phyloP scores from a whole-genome alignment of 2,329 filamentous ascomycete genomes.

The Xylariomycetidae sp. region DNA sequence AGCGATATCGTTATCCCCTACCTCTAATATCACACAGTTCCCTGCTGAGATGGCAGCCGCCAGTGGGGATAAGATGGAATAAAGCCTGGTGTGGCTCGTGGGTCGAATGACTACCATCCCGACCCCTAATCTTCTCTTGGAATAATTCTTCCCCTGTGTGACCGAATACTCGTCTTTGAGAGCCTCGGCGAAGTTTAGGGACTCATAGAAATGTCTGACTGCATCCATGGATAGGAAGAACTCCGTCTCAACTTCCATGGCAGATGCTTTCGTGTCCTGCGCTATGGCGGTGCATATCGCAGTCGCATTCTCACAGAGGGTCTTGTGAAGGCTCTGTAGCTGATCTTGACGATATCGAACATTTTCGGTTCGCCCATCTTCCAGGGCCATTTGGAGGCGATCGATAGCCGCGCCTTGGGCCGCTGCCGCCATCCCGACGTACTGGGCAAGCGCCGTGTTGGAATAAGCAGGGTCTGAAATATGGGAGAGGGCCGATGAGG shows the following conservation, averaged over 20 bases:
- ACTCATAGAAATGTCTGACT: constrained; percentile 24
- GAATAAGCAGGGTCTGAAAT: no score
- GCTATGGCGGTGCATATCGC: constrained; percentile 27
- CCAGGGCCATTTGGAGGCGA: constrained; percentile 27
- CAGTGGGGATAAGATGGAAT: constrained; percentile 26
- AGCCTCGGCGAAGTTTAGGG: constrained; percentile 20
- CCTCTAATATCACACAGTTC: constrained; percentile 31
- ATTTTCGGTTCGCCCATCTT: constrained; percentile 34
- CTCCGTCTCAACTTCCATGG: constrained; percentile 29
- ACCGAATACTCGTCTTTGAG: constrained; percentile 28
- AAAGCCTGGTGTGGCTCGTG: constrained; percentile 25
- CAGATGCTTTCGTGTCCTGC: constrained; percentile 23
- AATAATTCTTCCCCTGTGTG: constrained; percentile 18
- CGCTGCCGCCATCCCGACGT: no score
- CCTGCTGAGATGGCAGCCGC: constrained; percentile 32
- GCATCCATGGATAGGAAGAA: constrained; percentile 26
- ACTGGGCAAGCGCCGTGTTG: no score
- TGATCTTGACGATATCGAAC: constrained; percentile 33
- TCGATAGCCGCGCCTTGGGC: constrained; percentile 14
- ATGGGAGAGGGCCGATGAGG: no score
- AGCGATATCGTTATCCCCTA: constrained; percentile 16
- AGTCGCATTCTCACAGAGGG: constrained; percentile 22
- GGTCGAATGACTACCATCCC: constrained; percentile 30
- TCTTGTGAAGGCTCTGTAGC: constrained; percentile 30
- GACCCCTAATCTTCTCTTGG: constrained; percentile 13